Conservation (phyloP, 495 filamentous ascomycete genomes). For the Talaromyces adpressus region DNA sequence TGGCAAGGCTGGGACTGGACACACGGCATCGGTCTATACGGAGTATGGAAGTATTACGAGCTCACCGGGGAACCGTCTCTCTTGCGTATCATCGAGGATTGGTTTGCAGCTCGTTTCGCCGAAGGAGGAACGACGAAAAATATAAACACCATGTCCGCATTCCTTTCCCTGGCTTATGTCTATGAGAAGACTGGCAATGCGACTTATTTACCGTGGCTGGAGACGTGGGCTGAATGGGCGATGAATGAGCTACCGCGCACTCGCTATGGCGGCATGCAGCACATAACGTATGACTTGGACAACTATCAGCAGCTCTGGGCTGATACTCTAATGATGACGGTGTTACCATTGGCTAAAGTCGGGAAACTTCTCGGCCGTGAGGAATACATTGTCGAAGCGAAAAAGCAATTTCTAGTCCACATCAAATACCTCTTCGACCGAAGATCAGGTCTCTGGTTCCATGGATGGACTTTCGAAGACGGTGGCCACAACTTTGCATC, state of each 20-base stretch:
- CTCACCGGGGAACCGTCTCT: slow-evolving; percentile 37
- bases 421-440: slow-evolving; percentile 54
- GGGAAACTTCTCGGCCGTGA: slow-evolving; percentile 46
- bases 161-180: slow-evolving; percentile 51
- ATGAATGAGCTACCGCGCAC: slow-evolving; percentile 53
- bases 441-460: slow-evolving; percentile 51
- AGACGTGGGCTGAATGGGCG: slow-evolving; percentile 56
- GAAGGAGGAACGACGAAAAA: slow-evolving; percentile 57
- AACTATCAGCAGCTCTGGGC: slow-evolving; percentile 57
- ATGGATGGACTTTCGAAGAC: slow-evolving; percentile 52
- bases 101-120: slow-evolving; percentile 50
- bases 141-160: slow-evolving; percentile 58
- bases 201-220: slow-evolving; percentile 50
- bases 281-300: slow-evolving; percentile 48
- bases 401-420: slow-evolving; percentile 53
- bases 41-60: slow-evolving; percentile 55
- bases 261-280: slow-evolving; percentile 54
- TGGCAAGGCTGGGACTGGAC: slow-evolving; percentile 66
- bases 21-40: slow-evolving; percentile 58
- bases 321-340: slow-evolving; percentile 63
- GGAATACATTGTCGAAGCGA: slow-evolving; percentile 54
- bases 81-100: slow-evolving; percentile 45
- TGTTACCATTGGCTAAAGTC: slow-evolving; percentile 56
- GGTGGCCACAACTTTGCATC: slow-evolving; percentile 51
- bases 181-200: slow-evolving; percentile 47